phyloP scores from a whole-genome alignment of 306 rosid species.

The Medicago arabica region DNA sequence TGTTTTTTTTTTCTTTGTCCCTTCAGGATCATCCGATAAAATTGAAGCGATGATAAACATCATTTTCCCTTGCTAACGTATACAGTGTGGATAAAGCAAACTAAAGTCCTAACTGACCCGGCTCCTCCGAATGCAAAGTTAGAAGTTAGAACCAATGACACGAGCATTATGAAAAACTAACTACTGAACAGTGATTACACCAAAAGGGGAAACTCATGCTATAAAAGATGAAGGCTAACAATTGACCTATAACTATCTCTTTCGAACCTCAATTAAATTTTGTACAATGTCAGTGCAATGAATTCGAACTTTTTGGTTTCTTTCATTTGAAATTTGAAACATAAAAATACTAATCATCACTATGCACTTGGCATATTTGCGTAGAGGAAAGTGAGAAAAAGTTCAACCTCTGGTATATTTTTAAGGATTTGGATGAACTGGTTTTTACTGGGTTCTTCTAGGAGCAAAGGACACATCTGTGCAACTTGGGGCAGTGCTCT shows the following conservation, averaged over 20 bases:
- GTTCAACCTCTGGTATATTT: slow-evolving; percentile 74
- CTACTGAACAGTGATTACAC: slow-evolving; percentile 8
- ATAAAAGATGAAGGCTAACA: slow-evolving; percentile 39
- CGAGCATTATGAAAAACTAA: slow-evolving; percentile 39
- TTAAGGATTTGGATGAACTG: slow-evolving; percentile 68
- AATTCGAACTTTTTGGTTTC: slow-evolving; percentile 36
- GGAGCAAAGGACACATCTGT: slow-evolving; percentile 69
- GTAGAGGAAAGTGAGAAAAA: slow-evolving; percentile 85
- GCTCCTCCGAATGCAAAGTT: slow-evolving; percentile 40
- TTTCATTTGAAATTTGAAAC: slow-evolving; percentile 44
- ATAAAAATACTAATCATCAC: slow-evolving; percentile 38
- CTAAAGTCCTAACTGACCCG: background rate
- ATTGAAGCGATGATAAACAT: background rate
- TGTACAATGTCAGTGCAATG: slow-evolving; percentile 49
- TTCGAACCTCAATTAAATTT: slow-evolving; percentile 38
- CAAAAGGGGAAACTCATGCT: slow-evolving; percentile 35
- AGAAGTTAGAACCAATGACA: background rate
- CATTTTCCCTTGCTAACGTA: background rate
- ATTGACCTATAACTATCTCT: slow-evolving; percentile 47
- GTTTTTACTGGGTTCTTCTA: slow-evolving; percentile 75
- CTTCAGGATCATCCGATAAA: too few relatives aligned
- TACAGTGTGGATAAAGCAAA: background rate
- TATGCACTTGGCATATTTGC: slow-evolving; percentile 63
- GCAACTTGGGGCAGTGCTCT: slow-evolving; percentile 80
- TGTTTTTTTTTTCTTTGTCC: too few relatives aligned